Base-by-base conservation (phyloP, 2,329 filamentous ascomycete genomes). In the Macrophomina pseudophaseolina region DNA sequence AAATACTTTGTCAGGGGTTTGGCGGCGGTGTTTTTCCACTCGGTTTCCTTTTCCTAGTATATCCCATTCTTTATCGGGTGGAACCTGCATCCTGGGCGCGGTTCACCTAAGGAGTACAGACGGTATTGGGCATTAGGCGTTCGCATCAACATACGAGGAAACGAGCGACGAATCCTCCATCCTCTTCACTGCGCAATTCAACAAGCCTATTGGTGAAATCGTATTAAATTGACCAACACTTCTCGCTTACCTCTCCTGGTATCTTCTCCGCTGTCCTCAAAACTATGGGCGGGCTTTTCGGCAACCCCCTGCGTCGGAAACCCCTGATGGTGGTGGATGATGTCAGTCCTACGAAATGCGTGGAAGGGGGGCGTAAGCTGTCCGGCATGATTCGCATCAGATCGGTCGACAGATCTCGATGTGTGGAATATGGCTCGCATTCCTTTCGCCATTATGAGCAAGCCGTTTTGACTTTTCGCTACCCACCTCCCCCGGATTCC, bases 101-200 rank as follows among this genome's bases (percentile, higher is more conserved):
- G 11, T 28, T 49, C 58, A 44, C 44, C 33, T 33, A 62, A 4
- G 58, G 58, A 35, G 44, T 51, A 38, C 11, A 48, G 30, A 38
- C 12, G 42, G 42, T 30, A 38, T 54, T n/a, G 30, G 52, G 52
- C 14, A 54, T 9, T 16, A 35, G 42, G 33, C 32, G 58, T 38
- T 62, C n/a, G 58, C 58, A 62, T 62, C 32, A 16, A 62, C 32
- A 62, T 4, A 58, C 32, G 46, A 38, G 33, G 5, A 49, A 62
- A 62, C n/a, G 58, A 51, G 42, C 32, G 18, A 62, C 32, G 58
- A 49, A 49, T 62, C 58, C 44, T 62, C 49, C 18, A 30, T 49
- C 1, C 32, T 49, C 16, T 18, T 23, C 12, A 33, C 30, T 14
- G 12, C 28, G 7, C 49, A 52, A 32, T 30, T 51, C 6, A 4